phyloP scores from a whole-genome alignment of 176 grass and related monocot genomes.

The Eleusine indica region DNA sequence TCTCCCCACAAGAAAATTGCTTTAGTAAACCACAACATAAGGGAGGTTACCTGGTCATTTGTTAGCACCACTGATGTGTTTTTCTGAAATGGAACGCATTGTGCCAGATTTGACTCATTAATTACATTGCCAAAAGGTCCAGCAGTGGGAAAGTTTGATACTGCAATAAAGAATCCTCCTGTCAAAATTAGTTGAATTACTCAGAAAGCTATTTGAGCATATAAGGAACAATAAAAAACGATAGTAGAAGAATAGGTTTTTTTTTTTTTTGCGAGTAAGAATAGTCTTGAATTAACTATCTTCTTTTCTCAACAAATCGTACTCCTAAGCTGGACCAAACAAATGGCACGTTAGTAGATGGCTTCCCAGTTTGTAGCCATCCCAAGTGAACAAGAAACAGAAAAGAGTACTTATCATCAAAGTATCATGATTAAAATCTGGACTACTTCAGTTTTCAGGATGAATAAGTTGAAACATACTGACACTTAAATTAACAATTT shows the following conservation, averaged over 20 bases:
- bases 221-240: neutral
- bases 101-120: constrained; percentile 60
- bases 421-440: constrained; percentile 28
- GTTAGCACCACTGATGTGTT: constrained; percentile 77
- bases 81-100: constrained; percentile 91
- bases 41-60: constrained; percentile 68
- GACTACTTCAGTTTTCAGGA: constrained; percentile 2
- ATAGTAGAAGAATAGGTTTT: constrained; percentile 15
- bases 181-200: constrained; percentile 67
- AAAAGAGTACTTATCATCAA: constrained; percentile 15
- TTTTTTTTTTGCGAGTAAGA: neutral
- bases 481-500: constrained; percentile 1
- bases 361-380: constrained; percentile 8
- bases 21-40: constrained; percentile 40
- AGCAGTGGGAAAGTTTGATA: constrained; percentile 63
- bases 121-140: constrained; percentile 64
- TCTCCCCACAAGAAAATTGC: neutral
- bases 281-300: constrained; percentile 5
- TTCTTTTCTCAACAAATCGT: constrained; percentile 29
- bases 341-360: constrained; percentile 18
- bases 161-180: constrained; percentile 92
- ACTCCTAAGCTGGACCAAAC: constrained; percentile 14
- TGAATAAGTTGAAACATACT: constrained; percentile 5
- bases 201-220: constrained; percentile 50
- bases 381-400: constrained; percentile 31